Evolutionary conservation across 2,329 filamentous ascomycete species (phyloP).

Genomic region (Cercospora brassicicola): DNA sequence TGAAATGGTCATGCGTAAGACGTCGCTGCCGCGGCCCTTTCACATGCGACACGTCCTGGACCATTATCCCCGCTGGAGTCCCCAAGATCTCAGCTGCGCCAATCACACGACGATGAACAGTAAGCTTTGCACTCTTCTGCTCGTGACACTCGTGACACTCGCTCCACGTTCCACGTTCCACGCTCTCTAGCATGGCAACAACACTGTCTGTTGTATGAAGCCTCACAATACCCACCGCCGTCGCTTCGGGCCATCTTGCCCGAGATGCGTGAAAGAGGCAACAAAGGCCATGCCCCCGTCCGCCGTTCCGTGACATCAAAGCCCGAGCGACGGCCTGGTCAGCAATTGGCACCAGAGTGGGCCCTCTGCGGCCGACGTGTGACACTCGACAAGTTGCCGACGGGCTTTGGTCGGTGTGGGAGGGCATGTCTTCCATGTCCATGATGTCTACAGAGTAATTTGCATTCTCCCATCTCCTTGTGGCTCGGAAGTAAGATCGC

Average conservation of each 20-base stretch:
- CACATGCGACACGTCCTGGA: slow-evolving; percentile 5
- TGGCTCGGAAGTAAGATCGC: background rate
- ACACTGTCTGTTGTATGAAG: background rate
- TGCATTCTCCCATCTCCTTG: background rate
- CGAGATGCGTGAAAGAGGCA: slow-evolving; percentile 4
- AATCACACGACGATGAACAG: slow-evolving; percentile 6
- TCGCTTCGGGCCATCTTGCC: slow-evolving; percentile 8
- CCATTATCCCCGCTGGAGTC: slow-evolving; percentile 10
- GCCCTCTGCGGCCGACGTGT: background rate
- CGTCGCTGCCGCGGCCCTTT: slow-evolving; percentile 5
- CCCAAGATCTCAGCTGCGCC: background rate
- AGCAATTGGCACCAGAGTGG: background rate
- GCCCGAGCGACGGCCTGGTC: slow-evolving; percentile 8
- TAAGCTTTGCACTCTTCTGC: slow-evolving; percentile 1
- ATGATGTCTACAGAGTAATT: background rate
- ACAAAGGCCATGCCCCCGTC: background rate
- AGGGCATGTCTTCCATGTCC: background rate
- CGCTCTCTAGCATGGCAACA: background rate
- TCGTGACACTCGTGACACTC: slow-evolving; percentile 2
- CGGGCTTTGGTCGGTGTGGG: background rate
- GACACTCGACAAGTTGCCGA: slow-evolving; percentile 1
- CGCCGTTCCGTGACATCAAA: slow-evolving; percentile 3
- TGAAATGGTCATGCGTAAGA: slow-evolving; percentile 1
- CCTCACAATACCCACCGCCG: background rate
- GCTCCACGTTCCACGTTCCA: background rate